Percentiles rank a stretch among this genome's conserved stretches.
These are phyloP conservation scores for Protostelium mycophagum DNA, from an alignment of 78 protist genomes.

Conservation along the genomic window DNA sequence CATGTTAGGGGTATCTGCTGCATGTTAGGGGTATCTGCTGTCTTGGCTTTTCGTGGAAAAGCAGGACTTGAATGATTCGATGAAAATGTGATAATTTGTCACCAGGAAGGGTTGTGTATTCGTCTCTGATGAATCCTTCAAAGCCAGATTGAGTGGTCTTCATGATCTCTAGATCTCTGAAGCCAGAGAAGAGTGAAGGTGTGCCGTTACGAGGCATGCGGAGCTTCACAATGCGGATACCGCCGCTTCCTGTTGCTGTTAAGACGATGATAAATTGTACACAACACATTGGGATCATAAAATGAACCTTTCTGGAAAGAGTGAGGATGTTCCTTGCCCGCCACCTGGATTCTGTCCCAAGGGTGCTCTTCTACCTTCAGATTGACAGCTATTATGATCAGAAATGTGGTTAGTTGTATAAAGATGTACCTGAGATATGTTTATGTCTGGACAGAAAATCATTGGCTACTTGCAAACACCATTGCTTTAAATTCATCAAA, in stretches of 20 bases:
- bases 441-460: neutral
- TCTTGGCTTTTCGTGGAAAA: no score
- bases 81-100: no score
- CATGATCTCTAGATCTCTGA: slow-evolving; percentile 44
- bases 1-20: no score
- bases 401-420: neutral
- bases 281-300: no score
- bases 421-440: neutral
- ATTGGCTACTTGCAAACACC: neutral
- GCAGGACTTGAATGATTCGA: no score
- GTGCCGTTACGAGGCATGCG: slow-evolving; percentile 11
- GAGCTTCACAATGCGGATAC: slow-evolving; percentile 23
- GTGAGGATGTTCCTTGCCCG: slow-evolving; percentile 41
- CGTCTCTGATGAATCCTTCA: slow-evolving; percentile 37
- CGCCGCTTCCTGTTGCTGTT: no score
- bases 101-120: slow-evolving; percentile 41
- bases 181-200: slow-evolving; percentile 29
- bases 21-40: no score
- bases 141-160: slow-evolving; percentile 68
- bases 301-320: slow-evolving; percentile 39
- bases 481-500: neutral
- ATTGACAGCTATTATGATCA: slow-evolving; percentile 13
- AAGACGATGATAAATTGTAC: no score
- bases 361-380: slow-evolving; percentile 34
- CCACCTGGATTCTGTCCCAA: slow-evolving; percentile 22